Evolutionary conservation across 495 filamentous ascomycete genomes (phyloP), one percentile per base, ranked within the genome.

Genomic region (Penicillium daleae): DNA sequence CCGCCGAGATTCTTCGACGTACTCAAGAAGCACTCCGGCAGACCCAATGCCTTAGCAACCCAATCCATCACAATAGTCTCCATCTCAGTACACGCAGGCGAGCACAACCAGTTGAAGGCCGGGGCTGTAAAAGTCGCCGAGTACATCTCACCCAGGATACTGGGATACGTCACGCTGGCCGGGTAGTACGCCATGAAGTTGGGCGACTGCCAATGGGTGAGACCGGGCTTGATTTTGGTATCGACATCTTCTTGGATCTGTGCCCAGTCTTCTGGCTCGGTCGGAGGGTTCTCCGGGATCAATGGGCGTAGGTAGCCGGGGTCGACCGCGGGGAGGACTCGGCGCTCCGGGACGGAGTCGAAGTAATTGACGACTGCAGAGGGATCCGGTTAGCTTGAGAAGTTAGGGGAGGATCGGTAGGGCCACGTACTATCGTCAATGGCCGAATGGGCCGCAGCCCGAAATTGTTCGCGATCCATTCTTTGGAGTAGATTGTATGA

Each of bases 121-220:
- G 95, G 92, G 3, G 90, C 91, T 8, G 86, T 93, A 72, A 98
- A 92, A 4, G 93, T 90, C 0, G 91, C 86, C 3, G 86, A 90
- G 78, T 97, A 99, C 74, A 99, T 87, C 76, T 99, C 95, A 5
- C 93, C 95, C 3, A 99, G 86, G 72, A 97, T 92, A 49, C 87
- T 89, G 0, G 95, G 93, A 76, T 90, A 97, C 40, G 89, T 89
- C 52, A 88, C 88, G 40, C 83, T 85, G 19, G 92, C 92, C 15
- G 95, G 92, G 76, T 91, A 99, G 85, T 93, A 99, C 37, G 95
- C 95, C 85, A 97, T 91, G 83, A 97, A 99, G 73, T 95, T 94
- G 2, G 95, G 95, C 3, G 88, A 91, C 74, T 97, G 92, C 91
- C 95, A 99, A 76, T 98, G 95, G 0, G 95, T 99, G 57, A 99